phyloP scores from a whole-genome alignment of 768 basidiomycete species.

The Hygrophorus pudorinus region DNA sequence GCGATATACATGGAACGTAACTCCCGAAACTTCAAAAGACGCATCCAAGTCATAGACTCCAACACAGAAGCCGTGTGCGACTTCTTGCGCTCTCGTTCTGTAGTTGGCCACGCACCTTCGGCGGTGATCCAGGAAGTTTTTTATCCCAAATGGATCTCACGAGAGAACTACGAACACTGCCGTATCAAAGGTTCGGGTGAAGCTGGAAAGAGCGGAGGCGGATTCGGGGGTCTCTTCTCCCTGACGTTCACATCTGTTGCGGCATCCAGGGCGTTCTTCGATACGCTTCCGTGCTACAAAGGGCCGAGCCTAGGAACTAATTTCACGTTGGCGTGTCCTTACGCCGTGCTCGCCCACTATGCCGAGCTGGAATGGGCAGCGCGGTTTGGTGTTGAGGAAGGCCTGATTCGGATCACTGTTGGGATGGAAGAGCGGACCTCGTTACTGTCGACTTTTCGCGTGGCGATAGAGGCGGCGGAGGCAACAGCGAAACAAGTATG shows the following conservation, averaged over 20 bases:
- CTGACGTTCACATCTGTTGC: constrained; percentile 64
- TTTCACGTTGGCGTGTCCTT: constrained; percentile 92
- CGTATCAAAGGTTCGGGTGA: constrained; percentile 30
- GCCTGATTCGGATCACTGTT: constrained; percentile 82
- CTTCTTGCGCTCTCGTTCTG: constrained; percentile 54
- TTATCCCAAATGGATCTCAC: constrained; percentile 79
- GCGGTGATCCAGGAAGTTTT: constrained; percentile 72
- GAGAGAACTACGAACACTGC: constrained; percentile 61
- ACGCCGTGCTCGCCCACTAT: constrained; percentile 87
- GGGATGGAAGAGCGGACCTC: constrained; percentile 68
- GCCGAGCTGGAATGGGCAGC: constrained; percentile 88
- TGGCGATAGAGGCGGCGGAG: constrained; percentile 71
- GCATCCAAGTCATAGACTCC: constrained; percentile 65
- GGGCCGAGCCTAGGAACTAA: constrained; percentile 92
- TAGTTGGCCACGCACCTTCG: constrained; percentile 25
- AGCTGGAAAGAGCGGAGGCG: constrained; percentile 33
- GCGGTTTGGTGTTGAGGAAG: constrained; percentile 73
- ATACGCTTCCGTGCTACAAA: constrained; percentile 73
- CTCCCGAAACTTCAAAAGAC: constrained; percentile 80
- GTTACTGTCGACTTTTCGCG: constrained; percentile 48
- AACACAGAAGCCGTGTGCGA: constrained; percentile 82
- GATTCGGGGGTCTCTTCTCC: constrained; percentile 84
- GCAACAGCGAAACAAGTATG: neutral
- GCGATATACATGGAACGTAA: constrained; percentile 97
- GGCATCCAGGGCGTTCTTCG: constrained; percentile 76